Base-by-base conservation (phyloP, 2,329 filamentous ascomycete species). In the Hypocreales sp. region DNA sequence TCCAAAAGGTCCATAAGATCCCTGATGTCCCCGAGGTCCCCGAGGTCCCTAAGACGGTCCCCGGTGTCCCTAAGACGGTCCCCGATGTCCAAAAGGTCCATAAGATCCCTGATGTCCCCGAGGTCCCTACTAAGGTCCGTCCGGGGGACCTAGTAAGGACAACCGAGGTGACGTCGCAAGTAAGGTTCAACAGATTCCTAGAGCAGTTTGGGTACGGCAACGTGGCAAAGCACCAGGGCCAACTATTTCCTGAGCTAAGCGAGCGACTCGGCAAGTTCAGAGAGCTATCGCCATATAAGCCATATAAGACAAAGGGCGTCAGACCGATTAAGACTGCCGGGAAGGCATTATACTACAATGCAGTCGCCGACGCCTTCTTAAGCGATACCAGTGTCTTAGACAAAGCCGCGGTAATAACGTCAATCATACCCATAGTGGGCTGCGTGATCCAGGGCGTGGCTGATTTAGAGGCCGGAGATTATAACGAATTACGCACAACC, bases 181-280 rank as follows among this genome's bases (percentile, higher is more conserved):
- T 7, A 20, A 20, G 10, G 10, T 20, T 20, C 10, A 10, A 20
- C 18, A 20, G 18, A 7, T 10, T 20, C 18, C 18, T 20, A 20
- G 18, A 20, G 10, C 18, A 20, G 18, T 20, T 20, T 20, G 18
- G 18, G 18, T 10, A 20, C 18, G 10, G 18, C 18, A 20, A 20
- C 10, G 18, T 20, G 18, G 18, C 18, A 20, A 20, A 20, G 10
- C 18, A 20, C 18, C 18, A 20, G 18, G 18, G 18, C 18, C 18
- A 20, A 10, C 10, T 20, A 20, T 10, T 7, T 10, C 7, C 18
- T 10, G 18, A 20, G 18, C 10, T 20, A 10, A 20, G 18, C 18
- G 10, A 7, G 10, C 39, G 66, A 60, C 64, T 2, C 8, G 16
- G n/a, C 15, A 15, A 25, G 24, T 16, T 13, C n/a, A 25, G 25